Evolutionary conservation across 2,329 filamentous ascomycete genomes (phyloP), one percentile per base, ranked within the genome.

Genomic region (Monosporascus sp.): DNA sequence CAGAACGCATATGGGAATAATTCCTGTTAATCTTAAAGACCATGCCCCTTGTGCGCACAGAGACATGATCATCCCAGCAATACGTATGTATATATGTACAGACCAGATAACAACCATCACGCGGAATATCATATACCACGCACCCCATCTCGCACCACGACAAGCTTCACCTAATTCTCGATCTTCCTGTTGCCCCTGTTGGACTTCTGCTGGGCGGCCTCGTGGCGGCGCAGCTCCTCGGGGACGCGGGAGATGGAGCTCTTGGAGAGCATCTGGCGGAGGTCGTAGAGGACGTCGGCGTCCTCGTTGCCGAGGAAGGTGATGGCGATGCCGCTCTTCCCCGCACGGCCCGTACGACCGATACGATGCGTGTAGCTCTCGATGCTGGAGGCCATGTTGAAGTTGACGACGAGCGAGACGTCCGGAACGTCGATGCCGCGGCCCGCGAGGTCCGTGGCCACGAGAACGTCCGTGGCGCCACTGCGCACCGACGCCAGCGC

Each of bases 361-460:
- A 99, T 88, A 75, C 94, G 87, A 78, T 99, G 94, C 2, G 93
- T 97, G 70, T 99, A 99, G 66, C 84, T 88, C 74, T 99, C 94
- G 61, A 99, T 97, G 61, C 79, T 90, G 14, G 76, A 85, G 0
- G 94, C 88, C 94, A 99, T 97, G 78, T 97, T 99, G 82, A 97
- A 99, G 76, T 99, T 99, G 69, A 99, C 81, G 53, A 99, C 94
- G 55, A 99, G 81, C 57, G 84, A 89, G 41, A 99, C 94, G 66
- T 97, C 94, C 0, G 89, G 85, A 4, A 99, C 92, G 72, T 99
- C 94, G 70, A 99, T 97, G 90, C 94, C 94, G 77, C 94, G 85
- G 58, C 93, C 94, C 1, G 94, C 94, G 53, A 99, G 77, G 73
- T 99, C 94, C 1, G 94, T 99, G 1, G 94, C 94, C 50, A 99